phyloP scores from a whole-genome alignment of 73 alveolate species.

The Uronychia binucleata region DNA sequence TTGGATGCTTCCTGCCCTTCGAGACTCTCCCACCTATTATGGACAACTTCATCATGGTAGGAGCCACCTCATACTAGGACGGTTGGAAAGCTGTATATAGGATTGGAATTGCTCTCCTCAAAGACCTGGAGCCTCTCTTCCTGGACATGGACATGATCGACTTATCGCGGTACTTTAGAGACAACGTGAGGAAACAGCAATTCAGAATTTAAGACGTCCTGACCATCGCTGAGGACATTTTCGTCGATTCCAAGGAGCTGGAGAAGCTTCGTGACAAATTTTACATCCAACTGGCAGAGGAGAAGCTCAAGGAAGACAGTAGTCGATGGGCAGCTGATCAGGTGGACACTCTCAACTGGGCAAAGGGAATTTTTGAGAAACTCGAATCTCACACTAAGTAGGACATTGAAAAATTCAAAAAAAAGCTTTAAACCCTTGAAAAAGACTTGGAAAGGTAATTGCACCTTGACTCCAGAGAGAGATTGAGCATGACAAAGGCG shows the following conservation, averaged over 20 bases:
- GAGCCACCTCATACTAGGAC: conserved; percentile 24
- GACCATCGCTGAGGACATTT: conserved; percentile 2
- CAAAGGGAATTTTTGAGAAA: conserved; percentile 69
- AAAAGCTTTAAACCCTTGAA: conserved; percentile 67
- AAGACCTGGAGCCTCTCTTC: conserved; percentile 64
- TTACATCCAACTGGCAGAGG: conserved; percentile 72
- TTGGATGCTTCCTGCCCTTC: conserved; percentile 77
- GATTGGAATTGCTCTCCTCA: conserved; percentile 74
- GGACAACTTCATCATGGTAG: conserved; percentile 71
- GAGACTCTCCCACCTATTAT: conserved; percentile 76
- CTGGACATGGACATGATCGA: conserved; percentile 81
- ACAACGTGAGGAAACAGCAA: conserved; percentile 61
- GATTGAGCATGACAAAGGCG: background rate
- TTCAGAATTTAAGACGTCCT: conserved; percentile 57
- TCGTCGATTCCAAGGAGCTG: conserved; percentile 51
- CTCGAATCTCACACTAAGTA: conserved; percentile 65
- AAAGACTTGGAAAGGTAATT: conserved; percentile 60
- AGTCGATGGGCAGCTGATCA: conserved; percentile 78
- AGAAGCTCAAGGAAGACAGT: conserved; percentile 63
- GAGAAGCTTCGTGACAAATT: conserved; percentile 73
- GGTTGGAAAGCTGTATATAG: conserved; percentile 84
- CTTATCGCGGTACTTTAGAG: conserved; percentile 76
- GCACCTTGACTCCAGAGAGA: conserved; percentile 39
- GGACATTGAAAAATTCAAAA: conserved; percentile 67
- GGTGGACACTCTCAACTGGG: conserved; percentile 65